Conservation (phyloP, 179 eudicot genomes). For the Silene noctiflora region DNA sequence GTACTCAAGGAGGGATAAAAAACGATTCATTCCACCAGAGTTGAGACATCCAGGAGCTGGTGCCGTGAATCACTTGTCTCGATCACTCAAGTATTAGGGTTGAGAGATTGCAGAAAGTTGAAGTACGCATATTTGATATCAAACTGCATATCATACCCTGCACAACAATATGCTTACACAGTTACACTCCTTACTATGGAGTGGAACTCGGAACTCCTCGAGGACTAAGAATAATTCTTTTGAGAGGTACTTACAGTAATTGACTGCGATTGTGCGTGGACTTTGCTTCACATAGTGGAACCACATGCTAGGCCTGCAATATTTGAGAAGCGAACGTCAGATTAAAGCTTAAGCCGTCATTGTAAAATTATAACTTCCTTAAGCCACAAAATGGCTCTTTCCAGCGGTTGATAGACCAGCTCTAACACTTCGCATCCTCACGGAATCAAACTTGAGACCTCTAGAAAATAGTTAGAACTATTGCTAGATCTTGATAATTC, state of each 20-base stretch:
- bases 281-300: slow-evolving; percentile 92
- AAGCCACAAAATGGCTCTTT: too few species aligned
- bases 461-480: too few species aligned
- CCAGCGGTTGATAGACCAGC: too few species aligned
- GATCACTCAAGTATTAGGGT: slow-evolving; percentile 17
- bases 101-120: slow-evolving; percentile 76
- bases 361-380: not conserved
- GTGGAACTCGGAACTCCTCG: not conserved
- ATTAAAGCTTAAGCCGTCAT: not conserved
- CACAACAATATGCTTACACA: slow-evolving; percentile 11
- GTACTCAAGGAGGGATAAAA: not conserved
- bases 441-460: not conserved
- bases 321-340: not conserved
- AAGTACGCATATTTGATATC: slow-evolving; percentile 92
- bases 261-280: slow-evolving; percentile 80
- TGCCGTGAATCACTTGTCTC: not conserved
- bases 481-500: too few species aligned
- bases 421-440: not conserved
- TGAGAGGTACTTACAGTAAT: slow-evolving; percentile 61
- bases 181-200: not conserved
- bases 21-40: not conserved
- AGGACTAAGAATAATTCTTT: not conserved
- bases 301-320: slow-evolving; percentile 98
- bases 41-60: not conserved
- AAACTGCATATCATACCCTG: slow-evolving; percentile 99